Evolutionary conservation across 2,329 filamentous ascomycete genomes (phyloP), one percentile per base, ranked within the genome.

Genomic region (Talaromyces piceae): DNA sequence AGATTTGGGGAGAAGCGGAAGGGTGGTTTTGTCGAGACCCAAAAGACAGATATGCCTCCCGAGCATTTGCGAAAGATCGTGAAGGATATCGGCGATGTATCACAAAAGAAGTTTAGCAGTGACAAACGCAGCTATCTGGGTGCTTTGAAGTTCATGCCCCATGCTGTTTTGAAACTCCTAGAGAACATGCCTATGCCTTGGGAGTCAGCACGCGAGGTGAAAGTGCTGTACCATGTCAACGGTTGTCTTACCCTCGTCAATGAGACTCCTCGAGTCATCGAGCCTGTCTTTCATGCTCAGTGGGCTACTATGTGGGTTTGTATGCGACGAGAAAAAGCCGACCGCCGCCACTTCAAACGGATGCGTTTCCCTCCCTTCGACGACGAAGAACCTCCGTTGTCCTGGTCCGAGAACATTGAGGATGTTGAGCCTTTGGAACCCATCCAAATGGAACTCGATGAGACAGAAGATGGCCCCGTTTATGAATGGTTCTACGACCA

Each of bases 181-280:
- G 93, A 98, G 75, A 98, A 98, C 63, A 98, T 98, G 93, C 93
- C 93, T 3, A 98, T 98, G 93, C 93, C 93, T 0, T 98, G 93
- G 93, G 93, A 98, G 73, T 93, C 90, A 52, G 84, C 89, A 23
- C 83, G 91, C 56, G 93, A 98, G 65, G 94, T 98, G 56, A 97
- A 97, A 73, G 93, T 98, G 25, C 77, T 98, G 11, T 98, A 98
- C 69, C 93, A 98, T 66, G 91, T 97, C 62, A 98, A 98, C 64
- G 93, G 93, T 26, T 98, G 94, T 65, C 72, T 98, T 71, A 98
- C 93, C 1, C 74, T 98, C 51, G 94, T 98, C 63, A 98, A 98
- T 68, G 93, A 98, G 74, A 89, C 86, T 5, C 93, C 94, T 12
- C 82, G 94, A 61, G 94, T 98, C 50, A 97, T 98, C 63, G 93